Evolutionary conservation across 345 rosid genomes (phyloP).

Genomic region (Aquilaria malaccensis): DNA sequence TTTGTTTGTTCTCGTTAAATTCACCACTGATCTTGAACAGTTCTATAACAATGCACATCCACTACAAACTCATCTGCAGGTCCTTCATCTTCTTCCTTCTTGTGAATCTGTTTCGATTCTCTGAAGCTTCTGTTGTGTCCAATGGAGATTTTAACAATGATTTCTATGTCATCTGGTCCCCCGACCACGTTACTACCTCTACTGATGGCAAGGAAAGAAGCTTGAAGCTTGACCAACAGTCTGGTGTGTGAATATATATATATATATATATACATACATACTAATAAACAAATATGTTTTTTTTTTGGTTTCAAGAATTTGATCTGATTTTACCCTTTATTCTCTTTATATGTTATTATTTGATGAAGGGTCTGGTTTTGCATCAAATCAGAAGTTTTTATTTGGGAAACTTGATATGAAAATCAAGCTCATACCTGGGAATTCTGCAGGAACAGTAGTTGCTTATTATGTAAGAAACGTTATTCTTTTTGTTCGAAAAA

Average conservation of each 20-base stretch:
- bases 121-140: constrained; percentile 50
- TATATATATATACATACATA: too few relatives aligned
- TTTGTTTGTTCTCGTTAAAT: neutral
- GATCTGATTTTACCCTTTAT: too few relatives aligned
- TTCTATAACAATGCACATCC: neutral
- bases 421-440: constrained; percentile 72
- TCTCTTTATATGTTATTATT: constrained; percentile 1
- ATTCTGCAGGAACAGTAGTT: constrained; percentile 78
- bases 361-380: constrained; percentile 57
- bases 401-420: constrained; percentile 73
- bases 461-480: constrained; percentile 60
- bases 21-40: constrained; percentile 16
- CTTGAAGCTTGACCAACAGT: constrained; percentile 66
- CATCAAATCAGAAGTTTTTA: constrained; percentile 60
- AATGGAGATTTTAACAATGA: constrained; percentile 58
- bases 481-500: neutral
- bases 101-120: constrained; percentile 22
- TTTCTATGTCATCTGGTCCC: constrained; percentile 72
- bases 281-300: neutral
- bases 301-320: neutral
- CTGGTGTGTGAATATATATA: constrained; percentile 32
- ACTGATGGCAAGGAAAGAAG: constrained; percentile 54
- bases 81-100: constrained; percentile 15
- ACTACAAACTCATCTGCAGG: neutral
- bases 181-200: constrained; percentile 63